Evolutionary conservation across 306 rosid species (phyloP).

Genomic region (Rubus parviflorus): DNA sequence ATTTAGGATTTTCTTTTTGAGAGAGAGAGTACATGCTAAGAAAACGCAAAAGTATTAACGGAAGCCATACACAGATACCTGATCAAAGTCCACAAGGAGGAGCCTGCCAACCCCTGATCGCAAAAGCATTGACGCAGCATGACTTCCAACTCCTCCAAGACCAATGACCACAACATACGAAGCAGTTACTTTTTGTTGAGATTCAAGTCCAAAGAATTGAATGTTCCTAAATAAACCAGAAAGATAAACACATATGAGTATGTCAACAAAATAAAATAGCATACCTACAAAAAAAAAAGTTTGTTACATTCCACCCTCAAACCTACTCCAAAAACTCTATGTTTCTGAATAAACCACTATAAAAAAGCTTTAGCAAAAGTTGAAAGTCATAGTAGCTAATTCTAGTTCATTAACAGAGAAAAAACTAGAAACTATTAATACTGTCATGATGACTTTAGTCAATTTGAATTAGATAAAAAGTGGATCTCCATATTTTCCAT

Average conservation of each 20-base stretch:
- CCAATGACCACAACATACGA: slow-evolving; percentile 95
- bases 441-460: slow-evolving; percentile 3
- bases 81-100: slow-evolving; percentile 96
- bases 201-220: slow-evolving; percentile 79
- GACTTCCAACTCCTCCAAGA: slow-evolving; percentile 98
- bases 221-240: slow-evolving; percentile 62
- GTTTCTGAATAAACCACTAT: background rate
- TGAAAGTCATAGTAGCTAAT: background rate
- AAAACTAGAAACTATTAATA: background rate
- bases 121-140: slow-evolving; percentile 92
- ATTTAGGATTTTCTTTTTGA: background rate
- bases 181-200: slow-evolving; percentile 76
- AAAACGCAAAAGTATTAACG: slow-evolving; percentile 3
- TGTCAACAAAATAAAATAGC: background rate
- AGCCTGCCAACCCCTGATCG: slow-evolving; percentile 94
- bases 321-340: background rate
- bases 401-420: background rate
- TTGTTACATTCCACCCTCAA: background rate
- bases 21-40: background rate
- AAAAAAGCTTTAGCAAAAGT: background rate
- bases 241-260: background rate
- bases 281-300: background rate
- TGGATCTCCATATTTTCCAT: background rate
- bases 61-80: slow-evolving; percentile 47
- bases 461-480: background rate